Conservation (phyloP, 129 eudicot genomes). For the Chrysanthemum lavandulifolium region DNA sequence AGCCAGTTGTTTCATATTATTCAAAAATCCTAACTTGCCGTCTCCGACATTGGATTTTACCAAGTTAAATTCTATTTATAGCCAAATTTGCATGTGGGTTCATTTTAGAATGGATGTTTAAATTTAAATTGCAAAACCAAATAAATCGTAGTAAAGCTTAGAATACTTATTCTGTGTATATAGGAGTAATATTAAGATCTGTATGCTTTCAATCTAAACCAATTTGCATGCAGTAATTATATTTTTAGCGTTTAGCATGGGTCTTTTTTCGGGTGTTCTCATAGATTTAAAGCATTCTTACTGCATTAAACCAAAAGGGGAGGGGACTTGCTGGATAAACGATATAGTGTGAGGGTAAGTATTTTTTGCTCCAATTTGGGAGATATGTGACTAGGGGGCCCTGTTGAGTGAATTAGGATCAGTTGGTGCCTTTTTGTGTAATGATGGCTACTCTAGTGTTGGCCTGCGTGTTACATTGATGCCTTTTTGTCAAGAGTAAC, state of each 20-base stretch:
- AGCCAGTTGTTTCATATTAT: too few species aligned
- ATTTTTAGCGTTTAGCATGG: background rate
- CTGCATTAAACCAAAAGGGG: constrained; percentile 2
- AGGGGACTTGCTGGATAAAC: constrained; percentile 11
- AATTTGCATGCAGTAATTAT: background rate
- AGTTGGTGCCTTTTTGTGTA: too few species aligned
- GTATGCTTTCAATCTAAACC: background rate
- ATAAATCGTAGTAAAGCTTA: background rate
- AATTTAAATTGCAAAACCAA: background rate
- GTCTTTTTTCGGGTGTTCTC: background rate
- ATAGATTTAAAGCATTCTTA: background rate
- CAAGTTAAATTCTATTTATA: too few species aligned
- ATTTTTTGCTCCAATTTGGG: constrained; percentile 8
- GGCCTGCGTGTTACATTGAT: too few species aligned
- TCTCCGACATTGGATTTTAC: too few species aligned
- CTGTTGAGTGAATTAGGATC: too few species aligned
- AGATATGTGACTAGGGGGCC: background rate
- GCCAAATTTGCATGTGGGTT: too few species aligned
- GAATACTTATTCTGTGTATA: background rate
- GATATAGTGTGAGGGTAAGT: background rate
- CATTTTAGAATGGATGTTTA: background rate
- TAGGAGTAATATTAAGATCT: background rate
- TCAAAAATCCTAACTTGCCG: too few species aligned
- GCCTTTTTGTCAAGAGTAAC: too few species aligned
- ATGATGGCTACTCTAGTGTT: too few species aligned